Percentiles rank a stretch among this genome's conserved stretches.
Evolutionary conservation across 1,284 basidiomycete species (phyloP).

Genomic region (Microbotryum silenes-acaulis): DNA sequence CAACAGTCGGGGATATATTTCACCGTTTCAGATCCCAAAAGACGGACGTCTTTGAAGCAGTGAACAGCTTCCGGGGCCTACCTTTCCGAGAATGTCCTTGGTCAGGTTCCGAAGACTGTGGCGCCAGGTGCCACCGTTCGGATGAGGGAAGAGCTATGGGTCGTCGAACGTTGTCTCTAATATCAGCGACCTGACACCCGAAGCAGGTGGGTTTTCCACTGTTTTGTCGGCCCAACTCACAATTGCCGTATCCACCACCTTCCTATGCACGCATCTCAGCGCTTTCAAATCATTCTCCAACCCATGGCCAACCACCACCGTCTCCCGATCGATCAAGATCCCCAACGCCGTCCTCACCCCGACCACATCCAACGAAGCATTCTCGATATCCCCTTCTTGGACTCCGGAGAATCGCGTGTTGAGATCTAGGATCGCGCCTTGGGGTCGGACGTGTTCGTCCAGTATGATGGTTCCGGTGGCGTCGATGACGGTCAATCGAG

Average conservation of each 20-base stretch:
- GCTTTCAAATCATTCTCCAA: constrained; percentile 86
- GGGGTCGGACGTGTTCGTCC: constrained; percentile 73
- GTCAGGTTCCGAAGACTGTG: constrained; percentile 66
- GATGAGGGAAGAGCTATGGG: constrained; percentile 64
- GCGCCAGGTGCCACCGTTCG: constrained; percentile 65
- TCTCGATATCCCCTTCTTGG: constrained; percentile 51
- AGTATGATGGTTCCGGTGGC: constrained; percentile 62
- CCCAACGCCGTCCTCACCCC: constrained; percentile 56
- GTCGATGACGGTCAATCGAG: constrained; percentile 77
- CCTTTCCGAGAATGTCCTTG: constrained; percentile 25
- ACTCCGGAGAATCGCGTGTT: constrained; percentile 86
- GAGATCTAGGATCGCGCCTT: constrained; percentile 70
- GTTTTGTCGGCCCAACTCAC: constrained; percentile 29
- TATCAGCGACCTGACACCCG: too few species aligned
- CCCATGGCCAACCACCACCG: constrained; percentile 46
- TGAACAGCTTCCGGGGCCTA: background rate
- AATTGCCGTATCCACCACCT: constrained; percentile 72
- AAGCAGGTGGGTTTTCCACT: too few species aligned
- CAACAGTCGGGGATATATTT: background rate
- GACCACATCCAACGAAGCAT: constrained; percentile 57
- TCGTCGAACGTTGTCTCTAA: too few species aligned
- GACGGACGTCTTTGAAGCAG: too few species aligned
- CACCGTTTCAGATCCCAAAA: too few species aligned
- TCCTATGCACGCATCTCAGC: constrained; percentile 69
- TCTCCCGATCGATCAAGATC: constrained; percentile 61